Percentiles rank a stretch among this genome's conserved stretches.
Evolutionary conservation across 208 protist genomes (phyloP).

Genomic region (Trichomonas tenax): DNA sequence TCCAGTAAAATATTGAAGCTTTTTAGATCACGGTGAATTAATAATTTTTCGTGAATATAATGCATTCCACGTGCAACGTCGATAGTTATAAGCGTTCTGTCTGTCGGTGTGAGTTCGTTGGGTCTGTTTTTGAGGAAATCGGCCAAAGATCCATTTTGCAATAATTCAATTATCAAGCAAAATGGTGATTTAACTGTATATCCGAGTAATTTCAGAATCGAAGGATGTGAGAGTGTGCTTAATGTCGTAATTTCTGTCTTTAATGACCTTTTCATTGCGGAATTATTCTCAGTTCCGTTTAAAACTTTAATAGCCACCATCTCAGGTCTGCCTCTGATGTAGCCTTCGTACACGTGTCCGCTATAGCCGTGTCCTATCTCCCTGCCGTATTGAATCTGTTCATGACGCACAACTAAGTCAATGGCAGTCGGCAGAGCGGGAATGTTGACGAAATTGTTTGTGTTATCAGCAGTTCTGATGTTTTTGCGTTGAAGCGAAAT

Average conservation of each 20-base stretch:
- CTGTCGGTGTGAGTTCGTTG: neutral
- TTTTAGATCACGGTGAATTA: slow-evolving; percentile 47
- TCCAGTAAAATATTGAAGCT: slow-evolving; percentile 38
- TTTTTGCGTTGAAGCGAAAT: neutral
- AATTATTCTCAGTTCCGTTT: neutral
- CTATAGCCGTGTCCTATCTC: neutral
- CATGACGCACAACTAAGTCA: neutral
- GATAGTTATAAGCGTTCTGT: slow-evolving; percentile 26
- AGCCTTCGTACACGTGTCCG: neutral
- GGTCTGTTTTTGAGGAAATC: neutral
- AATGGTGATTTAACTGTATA: neutral
- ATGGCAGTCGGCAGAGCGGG: neutral
- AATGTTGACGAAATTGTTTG: neutral
- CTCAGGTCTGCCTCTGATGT: neutral
- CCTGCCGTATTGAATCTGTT: neutral
- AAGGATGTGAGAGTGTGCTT: neutral
- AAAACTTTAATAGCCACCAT: neutral
- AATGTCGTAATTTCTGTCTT: neutral
- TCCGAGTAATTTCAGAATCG: neutral
- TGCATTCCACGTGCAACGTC: slow-evolving; percentile 41
- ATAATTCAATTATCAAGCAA: neutral
- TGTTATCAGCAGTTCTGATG: neutral
- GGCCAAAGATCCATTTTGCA: neutral
- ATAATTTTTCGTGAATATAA: slow-evolving; percentile 40
- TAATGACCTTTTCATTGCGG: neutral